Conservation (phyloP, 345 rosid genomes). For the Melastoma malabathricum region DNA sequence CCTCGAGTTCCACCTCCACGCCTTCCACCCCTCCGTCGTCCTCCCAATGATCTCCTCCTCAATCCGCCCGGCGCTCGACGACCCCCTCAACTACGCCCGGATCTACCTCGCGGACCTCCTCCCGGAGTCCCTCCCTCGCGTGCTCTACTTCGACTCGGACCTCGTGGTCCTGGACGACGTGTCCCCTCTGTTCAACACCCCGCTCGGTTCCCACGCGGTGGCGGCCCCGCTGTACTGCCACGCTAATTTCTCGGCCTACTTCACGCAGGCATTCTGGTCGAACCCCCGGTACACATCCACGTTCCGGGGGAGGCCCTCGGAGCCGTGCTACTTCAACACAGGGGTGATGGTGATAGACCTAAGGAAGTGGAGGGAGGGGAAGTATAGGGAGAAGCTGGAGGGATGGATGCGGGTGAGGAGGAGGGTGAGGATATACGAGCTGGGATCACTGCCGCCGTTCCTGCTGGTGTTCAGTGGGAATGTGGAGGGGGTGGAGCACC, state of each 20-base stretch:
- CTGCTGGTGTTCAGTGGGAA: conserved; percentile 71
- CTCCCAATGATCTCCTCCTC: conserved; percentile 59
- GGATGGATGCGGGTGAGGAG: conserved; percentile 72
- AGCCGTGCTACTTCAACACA: conserved; percentile 70
- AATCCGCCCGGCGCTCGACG: conserved; percentile 64
- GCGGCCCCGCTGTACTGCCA: conserved; percentile 90
- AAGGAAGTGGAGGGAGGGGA: conserved; percentile 59
- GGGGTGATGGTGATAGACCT: conserved; percentile 92
- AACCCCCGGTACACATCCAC: conserved; percentile 27
- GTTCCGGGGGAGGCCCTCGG: conserved; percentile 23
- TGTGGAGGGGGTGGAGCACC: conserved; percentile 64
- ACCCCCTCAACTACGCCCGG: conserved; percentile 80
- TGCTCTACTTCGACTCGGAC: conserved; percentile 86
- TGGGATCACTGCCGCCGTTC: conserved; percentile 80
- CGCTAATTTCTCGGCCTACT: conserved; percentile 65
- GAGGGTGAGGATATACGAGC: conserved; percentile 56
- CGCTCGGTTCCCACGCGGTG: conserved; percentile 36
- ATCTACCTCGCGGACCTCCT: conserved; percentile 77
- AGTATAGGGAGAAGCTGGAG: conserved; percentile 46
- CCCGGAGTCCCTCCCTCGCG: conserved; percentile 42
- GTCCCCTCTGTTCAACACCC: conserved; percentile 53
- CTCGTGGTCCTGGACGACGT: conserved; percentile 83
- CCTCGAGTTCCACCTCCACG: conserved; percentile 50
- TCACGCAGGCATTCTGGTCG: conserved; percentile 62
- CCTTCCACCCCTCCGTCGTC: conserved; percentile 51